A percentile compares a stretch with the other conserved stretches of the same genome.
These are phyloP conservation scores for Fermentozyma sake DNA, from an alignment of 1,139 yeast genomes.

Conservation along the genomic window DNA sequence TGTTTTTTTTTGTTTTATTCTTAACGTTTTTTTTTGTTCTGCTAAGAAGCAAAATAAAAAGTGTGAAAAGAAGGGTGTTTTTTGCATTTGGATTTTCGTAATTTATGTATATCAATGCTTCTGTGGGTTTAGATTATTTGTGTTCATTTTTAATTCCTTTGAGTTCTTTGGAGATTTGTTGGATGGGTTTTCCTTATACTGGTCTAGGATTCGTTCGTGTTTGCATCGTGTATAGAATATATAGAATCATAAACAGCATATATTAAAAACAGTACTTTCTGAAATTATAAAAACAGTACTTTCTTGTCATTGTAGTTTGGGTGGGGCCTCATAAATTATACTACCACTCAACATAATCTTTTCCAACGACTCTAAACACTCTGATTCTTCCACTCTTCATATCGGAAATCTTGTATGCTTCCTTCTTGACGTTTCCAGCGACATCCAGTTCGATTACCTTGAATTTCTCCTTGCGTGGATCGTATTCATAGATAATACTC, in stretches of 20 bases:
- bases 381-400: conserved; percentile 76
- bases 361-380: conserved; percentile 66
- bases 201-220: conserved; percentile 12
- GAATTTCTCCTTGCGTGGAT: conserved; percentile 68
- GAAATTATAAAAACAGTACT: conserved; percentile 1
- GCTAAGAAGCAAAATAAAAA: too few species aligned
- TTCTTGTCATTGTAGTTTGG: neutral
- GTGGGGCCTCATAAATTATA: neutral
- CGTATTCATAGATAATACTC: conserved; percentile 61
- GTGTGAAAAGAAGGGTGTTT: too few species aligned
- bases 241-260: neutral
- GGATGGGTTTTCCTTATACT: too few species aligned
- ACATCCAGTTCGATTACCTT: conserved; percentile 62
- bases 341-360: conserved; percentile 60
- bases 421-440: conserved; percentile 54
- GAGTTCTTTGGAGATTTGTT: too few species aligned
- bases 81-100: too few species aligned
- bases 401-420: conserved; percentile 64
- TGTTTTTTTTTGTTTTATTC: too few species aligned
- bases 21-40: too few species aligned
- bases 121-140: too few species aligned
- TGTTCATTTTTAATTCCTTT: too few species aligned
- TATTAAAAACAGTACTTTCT: conserved; percentile 1
- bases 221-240: too few species aligned
- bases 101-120: too few species aligned